These are phyloP conservation scores for Rhynchosporium graminicola DNA, from an alignment of 2,329 filamentous ascomycete genomes.

Conservation along the genomic window DNA sequence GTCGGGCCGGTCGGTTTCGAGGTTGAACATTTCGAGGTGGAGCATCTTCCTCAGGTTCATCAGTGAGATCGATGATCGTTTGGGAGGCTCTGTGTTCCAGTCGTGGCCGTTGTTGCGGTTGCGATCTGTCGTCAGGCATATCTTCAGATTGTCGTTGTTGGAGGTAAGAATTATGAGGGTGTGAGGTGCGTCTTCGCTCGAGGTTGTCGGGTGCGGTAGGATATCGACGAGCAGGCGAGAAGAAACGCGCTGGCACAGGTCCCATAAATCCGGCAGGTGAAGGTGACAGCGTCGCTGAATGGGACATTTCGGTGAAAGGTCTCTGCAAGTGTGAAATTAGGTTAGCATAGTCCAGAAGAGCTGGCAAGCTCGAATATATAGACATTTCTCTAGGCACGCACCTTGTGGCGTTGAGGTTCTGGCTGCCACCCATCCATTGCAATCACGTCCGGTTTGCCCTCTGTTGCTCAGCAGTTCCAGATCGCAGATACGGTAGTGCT, in stretches of 20 bases:
- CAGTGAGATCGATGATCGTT: slow-evolving; percentile 40
- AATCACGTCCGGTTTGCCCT: slow-evolving; percentile 11
- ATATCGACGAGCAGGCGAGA: slow-evolving; percentile 15
- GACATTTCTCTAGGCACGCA: slow-evolving; percentile 15
- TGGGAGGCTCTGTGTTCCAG: slow-evolving; percentile 35
- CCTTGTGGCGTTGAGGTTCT: slow-evolving; percentile 34
- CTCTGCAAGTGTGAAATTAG: slow-evolving; percentile 29
- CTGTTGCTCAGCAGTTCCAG: neutral
- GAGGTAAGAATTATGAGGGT: slow-evolving; percentile 34
- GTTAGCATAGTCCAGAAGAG: slow-evolving; percentile 19
- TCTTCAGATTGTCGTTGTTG: slow-evolving; percentile 25
- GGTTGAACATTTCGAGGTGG: neutral
- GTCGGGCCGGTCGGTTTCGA: slow-evolving; percentile 27
- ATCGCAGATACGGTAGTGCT: neutral
- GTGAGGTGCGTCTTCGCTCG: slow-evolving; percentile 33
- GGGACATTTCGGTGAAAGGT: slow-evolving; percentile 38
- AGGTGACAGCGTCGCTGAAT: slow-evolving; percentile 34
- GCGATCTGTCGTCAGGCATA: slow-evolving; percentile 32
- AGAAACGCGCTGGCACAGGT: slow-evolving; percentile 21
- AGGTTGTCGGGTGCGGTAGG: slow-evolving; percentile 21
- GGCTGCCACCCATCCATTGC: slow-evolving; percentile 31
- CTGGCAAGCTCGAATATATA: slow-evolving; percentile 7
- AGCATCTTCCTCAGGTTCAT: slow-evolving; percentile 34
- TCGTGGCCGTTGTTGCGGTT: slow-evolving; percentile 27
- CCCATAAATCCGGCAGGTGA: slow-evolving; percentile 32